Conservation (phyloP, 2,329 filamentous ascomycete species). For the Metarhizium robertsii region DNA sequence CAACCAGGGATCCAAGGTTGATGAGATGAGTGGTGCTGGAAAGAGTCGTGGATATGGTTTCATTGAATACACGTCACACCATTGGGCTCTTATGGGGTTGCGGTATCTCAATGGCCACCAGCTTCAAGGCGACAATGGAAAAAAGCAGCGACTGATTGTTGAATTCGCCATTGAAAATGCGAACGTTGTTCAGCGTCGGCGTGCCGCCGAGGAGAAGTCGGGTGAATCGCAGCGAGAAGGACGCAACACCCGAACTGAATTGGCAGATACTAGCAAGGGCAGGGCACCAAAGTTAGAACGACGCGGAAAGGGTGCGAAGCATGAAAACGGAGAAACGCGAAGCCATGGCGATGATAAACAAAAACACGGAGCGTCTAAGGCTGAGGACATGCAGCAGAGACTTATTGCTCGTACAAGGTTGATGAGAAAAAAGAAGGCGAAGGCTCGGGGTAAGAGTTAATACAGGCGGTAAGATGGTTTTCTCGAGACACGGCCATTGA, state of each 20-base stretch:
- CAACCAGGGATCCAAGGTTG: slow-evolving; percentile 72
- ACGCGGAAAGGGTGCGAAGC: neutral
- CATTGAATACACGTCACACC: slow-evolving; percentile 90
- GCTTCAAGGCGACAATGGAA: slow-evolving; percentile 53
- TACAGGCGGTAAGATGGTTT: neutral
- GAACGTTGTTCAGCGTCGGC: slow-evolving; percentile 77
- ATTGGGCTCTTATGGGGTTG: slow-evolving; percentile 89
- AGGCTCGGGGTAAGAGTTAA: slow-evolving; percentile 18
- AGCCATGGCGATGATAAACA: slow-evolving; percentile 14
- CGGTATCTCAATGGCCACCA: slow-evolving; percentile 82
- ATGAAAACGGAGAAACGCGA: slow-evolving; percentile 12
- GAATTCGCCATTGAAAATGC: slow-evolving; percentile 99
- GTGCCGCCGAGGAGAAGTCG: slow-evolving; percentile 25
- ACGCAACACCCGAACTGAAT: slow-evolving; percentile 23
- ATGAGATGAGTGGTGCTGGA: slow-evolving; percentile 67
- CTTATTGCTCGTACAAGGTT: slow-evolving; percentile 81
- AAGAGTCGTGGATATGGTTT: slow-evolving; percentile 92
- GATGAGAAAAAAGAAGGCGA: slow-evolving; percentile 60
- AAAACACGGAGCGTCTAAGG: slow-evolving; percentile 24
- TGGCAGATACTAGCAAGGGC: neutral
- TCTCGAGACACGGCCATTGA: neutral
- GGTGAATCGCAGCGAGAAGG: slow-evolving; percentile 17
- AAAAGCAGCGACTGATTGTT: slow-evolving; percentile 82
- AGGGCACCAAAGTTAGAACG: neutral
- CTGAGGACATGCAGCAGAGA: slow-evolving; percentile 47